Percentiles rank a stretch among this genome's conserved stretches.
phyloP scores from a whole-genome alignment of 805 yeast species.

The Saccharomycopsis sp. region DNA sequence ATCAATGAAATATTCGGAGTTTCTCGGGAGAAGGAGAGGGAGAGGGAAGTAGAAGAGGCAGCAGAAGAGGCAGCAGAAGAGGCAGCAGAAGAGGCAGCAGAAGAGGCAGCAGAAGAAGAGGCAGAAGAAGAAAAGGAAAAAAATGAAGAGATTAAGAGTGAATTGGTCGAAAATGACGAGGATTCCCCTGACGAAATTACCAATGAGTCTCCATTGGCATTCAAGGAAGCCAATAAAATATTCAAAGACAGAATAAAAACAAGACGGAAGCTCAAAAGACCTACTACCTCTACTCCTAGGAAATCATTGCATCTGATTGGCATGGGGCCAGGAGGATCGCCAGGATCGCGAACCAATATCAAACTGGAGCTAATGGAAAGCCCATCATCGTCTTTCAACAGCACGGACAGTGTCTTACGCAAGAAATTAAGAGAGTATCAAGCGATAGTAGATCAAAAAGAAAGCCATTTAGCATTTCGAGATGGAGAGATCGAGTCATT shows the following conservation, averaged over 20 bases:
- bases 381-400: not conserved
- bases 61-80: not conserved
- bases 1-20: not conserved
- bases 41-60: not conserved
- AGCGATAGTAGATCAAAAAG: not conserved
- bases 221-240: not conserved
- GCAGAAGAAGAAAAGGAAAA: not conserved
- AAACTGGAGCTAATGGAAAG: not conserved
- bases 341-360: not conserved
- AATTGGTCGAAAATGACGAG: no score
- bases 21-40: not conserved
- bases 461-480: not conserved
- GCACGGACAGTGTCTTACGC: not conserved
- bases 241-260: not conserved
- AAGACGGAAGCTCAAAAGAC: not conserved
- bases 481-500: not conserved
- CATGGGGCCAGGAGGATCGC: not conserved
- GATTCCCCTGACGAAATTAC: not conserved
- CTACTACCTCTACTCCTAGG: not conserved
- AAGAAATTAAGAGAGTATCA: not conserved
- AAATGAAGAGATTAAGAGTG: no score
- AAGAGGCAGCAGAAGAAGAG: not conserved
- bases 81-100: not conserved
- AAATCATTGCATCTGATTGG: not conserved
- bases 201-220: not conserved